Conservation (phyloP, 1,284 basidiomycete genomes). For the Tilletia caries region DNA sequence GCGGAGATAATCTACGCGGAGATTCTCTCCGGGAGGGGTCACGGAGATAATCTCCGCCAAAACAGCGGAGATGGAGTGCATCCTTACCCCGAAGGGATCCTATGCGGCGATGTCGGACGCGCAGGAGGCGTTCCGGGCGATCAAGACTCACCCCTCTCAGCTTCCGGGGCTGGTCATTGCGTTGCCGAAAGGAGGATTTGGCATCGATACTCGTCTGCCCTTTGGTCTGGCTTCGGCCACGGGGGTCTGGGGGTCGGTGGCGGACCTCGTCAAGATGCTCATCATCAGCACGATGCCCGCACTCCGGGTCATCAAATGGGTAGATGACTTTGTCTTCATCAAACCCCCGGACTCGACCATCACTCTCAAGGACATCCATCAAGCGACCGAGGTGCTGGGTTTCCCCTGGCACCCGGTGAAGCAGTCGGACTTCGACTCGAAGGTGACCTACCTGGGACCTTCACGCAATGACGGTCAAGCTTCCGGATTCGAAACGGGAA, state of each 20-base stretch:
- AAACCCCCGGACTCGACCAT: neutral
- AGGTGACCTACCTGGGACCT: neutral
- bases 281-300: neutral
- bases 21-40: too few species aligned
- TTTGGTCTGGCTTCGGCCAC: neutral
- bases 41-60: too few species aligned
- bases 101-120: too few species aligned
- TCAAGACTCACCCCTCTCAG: too few species aligned
- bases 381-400: neutral
- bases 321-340: conserved; percentile 9
- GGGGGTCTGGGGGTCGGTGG: neutral
- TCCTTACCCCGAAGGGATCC: too few species aligned
- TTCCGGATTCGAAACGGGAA: neutral
- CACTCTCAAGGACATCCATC: neutral
- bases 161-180: too few species aligned
- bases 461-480: neutral
- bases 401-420: conserved; percentile 8
- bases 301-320: neutral
- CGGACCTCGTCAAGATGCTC: neutral
- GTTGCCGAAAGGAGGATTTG: neutral
- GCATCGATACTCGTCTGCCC: neutral
- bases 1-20: too few species aligned
- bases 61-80: too few species aligned
- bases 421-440: neutral
- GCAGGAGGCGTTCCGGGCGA: too few species aligned